Percentiles rank a stretch among this genome's conserved stretches.
Evolutionary conservation across 2,329 filamentous ascomycete genomes (phyloP).

Genomic region (Exophiala lecanii-corni): DNA sequence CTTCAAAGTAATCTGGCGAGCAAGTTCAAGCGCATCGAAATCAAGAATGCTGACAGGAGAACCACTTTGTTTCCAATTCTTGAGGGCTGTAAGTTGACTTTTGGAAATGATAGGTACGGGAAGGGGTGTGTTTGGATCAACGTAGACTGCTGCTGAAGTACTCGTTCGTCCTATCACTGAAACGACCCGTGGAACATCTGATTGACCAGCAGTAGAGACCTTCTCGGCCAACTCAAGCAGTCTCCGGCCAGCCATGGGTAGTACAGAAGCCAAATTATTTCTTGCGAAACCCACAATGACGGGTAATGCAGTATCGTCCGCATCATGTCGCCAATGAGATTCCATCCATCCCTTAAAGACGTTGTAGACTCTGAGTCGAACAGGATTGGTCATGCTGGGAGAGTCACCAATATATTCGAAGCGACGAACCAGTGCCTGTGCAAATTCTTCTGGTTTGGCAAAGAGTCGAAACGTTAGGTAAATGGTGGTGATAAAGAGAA

Average conservation of each 20-base stretch:
- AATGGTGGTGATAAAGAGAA: constrained; percentile 87
- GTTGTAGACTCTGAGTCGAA: constrained; percentile 89
- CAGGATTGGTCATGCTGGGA: constrained; percentile 68
- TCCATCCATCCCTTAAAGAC: constrained; percentile 97
- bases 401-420: constrained; percentile 88
- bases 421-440: constrained; percentile 77
- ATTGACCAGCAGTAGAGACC: constrained; percentile 66
- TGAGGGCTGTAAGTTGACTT: constrained; percentile 68
- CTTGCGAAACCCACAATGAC: constrained; percentile 78
- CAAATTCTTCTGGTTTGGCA: constrained; percentile 72
- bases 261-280: constrained; percentile 59
- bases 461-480: constrained; percentile 96
- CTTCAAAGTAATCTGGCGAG: constrained; percentile 86
- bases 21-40: constrained; percentile 85
- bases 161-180: constrained; percentile 87
- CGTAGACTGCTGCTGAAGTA: constrained; percentile 65
- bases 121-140: constrained; percentile 66
- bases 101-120: constrained; percentile 68
- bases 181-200: constrained; percentile 74
- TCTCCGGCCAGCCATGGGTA: constrained; percentile 76
- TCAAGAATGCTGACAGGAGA: constrained; percentile 71
- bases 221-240: constrained; percentile 74
- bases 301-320: constrained; percentile 69
- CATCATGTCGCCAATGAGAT: constrained; percentile 84
- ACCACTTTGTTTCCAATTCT: constrained; percentile 70